Conservation (phyloP, 2,329 filamentous ascomycete genomes). For the Xylariaceae sp. region DNA sequence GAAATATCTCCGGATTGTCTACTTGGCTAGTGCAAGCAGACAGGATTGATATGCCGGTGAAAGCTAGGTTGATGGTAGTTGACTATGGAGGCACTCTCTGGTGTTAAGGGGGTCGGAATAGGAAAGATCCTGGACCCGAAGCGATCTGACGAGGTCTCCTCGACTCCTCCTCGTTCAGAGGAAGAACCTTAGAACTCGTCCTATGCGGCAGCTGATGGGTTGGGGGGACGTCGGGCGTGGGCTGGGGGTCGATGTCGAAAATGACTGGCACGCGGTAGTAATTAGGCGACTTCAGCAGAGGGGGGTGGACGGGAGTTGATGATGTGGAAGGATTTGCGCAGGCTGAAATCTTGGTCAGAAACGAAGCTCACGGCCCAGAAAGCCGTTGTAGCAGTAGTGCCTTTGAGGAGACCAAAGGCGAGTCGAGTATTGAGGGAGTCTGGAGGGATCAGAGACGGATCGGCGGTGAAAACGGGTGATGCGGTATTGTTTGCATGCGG, state of each 20-base stretch:
- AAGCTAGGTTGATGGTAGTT: conserved; percentile 18
- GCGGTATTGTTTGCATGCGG: too few relatives aligned
- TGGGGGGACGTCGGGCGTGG: conserved; percentile 54
- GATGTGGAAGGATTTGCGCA: conserved; percentile 63
- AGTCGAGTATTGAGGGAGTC: conserved; percentile 23
- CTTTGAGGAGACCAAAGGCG: conserved; percentile 70
- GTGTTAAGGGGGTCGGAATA: conserved; percentile 94
- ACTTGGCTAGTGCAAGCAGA: conserved; percentile 3
- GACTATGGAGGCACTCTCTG: conserved; percentile 10
- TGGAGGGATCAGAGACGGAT: conserved; percentile 8
- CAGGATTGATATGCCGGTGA: conserved; percentile 8
- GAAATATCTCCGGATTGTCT: conserved; percentile 5
- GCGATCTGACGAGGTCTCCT: conserved; percentile 93
- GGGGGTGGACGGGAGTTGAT: conserved; percentile 64
- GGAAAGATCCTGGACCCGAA: conserved; percentile 88
- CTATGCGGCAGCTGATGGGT: conserved; percentile 98
- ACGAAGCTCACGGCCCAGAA: conserved; percentile 58
- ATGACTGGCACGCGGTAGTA: conserved; percentile 46
- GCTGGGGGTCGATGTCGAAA: conserved; percentile 49
- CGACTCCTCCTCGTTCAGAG: conserved; percentile 99
- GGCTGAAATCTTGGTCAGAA: conserved; percentile 69
- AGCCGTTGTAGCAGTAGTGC: conserved; percentile 60
- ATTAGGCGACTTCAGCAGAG: conserved; percentile 49
- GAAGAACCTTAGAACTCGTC: conserved; percentile 97
- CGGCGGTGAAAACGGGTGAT: not conserved